Percentiles rank a stretch among this genome's conserved stretches.
Conservation (phyloP, 805 yeast genomes). For the Priceomyces melissophilus region DNA sequence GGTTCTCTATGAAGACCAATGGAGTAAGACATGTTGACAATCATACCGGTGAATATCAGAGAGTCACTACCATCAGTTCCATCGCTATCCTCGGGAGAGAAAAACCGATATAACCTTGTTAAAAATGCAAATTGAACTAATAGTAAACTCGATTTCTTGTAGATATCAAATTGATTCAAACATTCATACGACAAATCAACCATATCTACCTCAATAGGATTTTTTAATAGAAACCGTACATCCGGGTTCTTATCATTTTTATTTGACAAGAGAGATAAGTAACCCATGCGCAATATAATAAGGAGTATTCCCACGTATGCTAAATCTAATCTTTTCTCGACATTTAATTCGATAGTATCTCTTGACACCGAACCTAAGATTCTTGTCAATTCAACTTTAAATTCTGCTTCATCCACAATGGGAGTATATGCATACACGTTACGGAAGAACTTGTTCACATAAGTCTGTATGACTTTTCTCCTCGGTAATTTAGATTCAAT, state of each 20-base stretch:
- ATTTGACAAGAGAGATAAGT: conserved; percentile 38
- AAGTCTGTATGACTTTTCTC: conserved; percentile 51
- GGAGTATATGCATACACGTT: conserved; percentile 65
- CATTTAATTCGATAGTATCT: conserved; percentile 22
- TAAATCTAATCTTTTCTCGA: conserved; percentile 32
- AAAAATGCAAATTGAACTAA: conserved; percentile 53
- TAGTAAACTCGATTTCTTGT: conserved; percentile 41
- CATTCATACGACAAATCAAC: conserved; percentile 34
- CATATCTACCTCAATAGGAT: conserved; percentile 30
- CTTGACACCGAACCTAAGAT: conserved; percentile 41
- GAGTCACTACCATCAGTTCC: conserved; percentile 58
- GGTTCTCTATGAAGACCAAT: conserved; percentile 73
- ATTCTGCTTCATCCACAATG: conserved; percentile 55
- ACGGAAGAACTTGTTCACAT: conserved; percentile 57
- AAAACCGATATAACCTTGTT: conserved; percentile 49
- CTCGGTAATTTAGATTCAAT: conserved; percentile 48
- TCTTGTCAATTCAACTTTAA: conserved; percentile 39
- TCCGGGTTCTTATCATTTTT: conserved; percentile 23
- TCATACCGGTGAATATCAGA: conserved; percentile 52
- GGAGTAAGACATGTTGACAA: conserved; percentile 63
- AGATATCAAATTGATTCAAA: conserved; percentile 31
- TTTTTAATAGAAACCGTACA: conserved; percentile 22
- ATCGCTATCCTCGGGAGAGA: conserved; percentile 57
- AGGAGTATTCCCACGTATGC: conserved; percentile 33
- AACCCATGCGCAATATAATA: conserved; percentile 32